phyloP scores from a whole-genome alignment of 805 yeast genomes.

The Barnettozyma wickerhamii region DNA sequence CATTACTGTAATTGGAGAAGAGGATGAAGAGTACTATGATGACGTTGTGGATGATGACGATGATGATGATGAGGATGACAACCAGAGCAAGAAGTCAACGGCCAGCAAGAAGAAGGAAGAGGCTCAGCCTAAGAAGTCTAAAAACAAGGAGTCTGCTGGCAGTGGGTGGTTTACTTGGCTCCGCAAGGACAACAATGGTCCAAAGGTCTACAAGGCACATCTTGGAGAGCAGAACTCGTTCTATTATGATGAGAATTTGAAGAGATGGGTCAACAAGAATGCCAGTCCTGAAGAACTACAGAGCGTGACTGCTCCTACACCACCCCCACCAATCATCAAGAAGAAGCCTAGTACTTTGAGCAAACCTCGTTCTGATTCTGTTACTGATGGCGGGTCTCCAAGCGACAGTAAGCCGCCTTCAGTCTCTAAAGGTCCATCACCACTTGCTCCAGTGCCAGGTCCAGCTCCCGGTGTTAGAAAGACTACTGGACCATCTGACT shows the following conservation, averaged over 20 bases:
- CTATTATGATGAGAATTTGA: constrained; percentile 75
- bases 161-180: constrained; percentile 61
- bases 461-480: neutral
- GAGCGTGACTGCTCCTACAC: constrained; percentile 68
- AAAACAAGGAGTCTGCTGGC: constrained; percentile 15
- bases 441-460: constrained; percentile 1
- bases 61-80: constrained; percentile 29
- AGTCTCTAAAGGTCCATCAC: constrained; percentile 3
- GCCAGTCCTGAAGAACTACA: constrained; percentile 62
- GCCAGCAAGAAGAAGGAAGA: constrained; percentile 12
- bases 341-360: constrained; percentile 30
- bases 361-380: constrained; percentile 37
- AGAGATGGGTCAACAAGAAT: constrained; percentile 80
- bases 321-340: constrained; percentile 41
- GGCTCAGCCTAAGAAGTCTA: constrained; percentile 15
- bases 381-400: constrained; percentile 13
- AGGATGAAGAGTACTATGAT: constrained; percentile 45
- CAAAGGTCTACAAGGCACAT: constrained; percentile 78
- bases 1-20: constrained; percentile 22
- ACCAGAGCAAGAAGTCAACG: constrained; percentile 15
- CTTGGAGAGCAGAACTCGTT: constrained; percentile 75
- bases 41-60: constrained; percentile 41
- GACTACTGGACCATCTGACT: constrained; percentile 10
- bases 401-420: constrained; percentile 4
- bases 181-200: constrained; percentile 50